Base-by-base conservation (phyloP, 2,329 filamentous ascomycete genomes). In the Thielaviopsis populi region DNA sequence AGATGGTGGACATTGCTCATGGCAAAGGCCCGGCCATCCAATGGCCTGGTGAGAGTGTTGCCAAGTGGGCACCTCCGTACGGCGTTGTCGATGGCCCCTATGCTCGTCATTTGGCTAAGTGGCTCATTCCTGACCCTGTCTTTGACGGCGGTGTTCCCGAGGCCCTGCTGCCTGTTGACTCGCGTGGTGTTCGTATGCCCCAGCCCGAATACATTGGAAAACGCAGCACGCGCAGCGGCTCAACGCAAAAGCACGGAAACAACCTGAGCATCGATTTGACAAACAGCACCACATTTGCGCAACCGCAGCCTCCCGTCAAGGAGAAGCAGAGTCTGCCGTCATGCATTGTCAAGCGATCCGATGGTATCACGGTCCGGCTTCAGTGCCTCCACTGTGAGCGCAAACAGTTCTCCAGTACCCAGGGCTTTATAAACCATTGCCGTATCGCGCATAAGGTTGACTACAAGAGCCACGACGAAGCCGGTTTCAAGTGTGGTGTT, bases 341-440 rank as follows among this genome's bases (percentile, higher is more conserved):
- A 65, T 89, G 91, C 73, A 80, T 94, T 68, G 80, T 96, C 72
- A 91, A 90, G 75, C 87, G 91, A 69, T 86, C 87, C 63, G 91
- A 97, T 74, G 89, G 89, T 64, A 81, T 89, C 71, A 85, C 86
- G 68, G 92, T 97, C 68, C 95, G 95, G 75, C 81, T 97, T 59
- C 87, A 95, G 67, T 99, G 94, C 77, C 75, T 88, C 66, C 88
- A 94, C 73, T 97, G 94, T 74, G 81, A 90, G 60, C 83, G 92
- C 68, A 89, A 90, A 72, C 89, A 96, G 73, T 97, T 97, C 71
- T 91, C 88, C 64, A 97, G 91, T 76, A 95, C 91, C 0, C 94
- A 97, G 74, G 94, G 94, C n/a, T 97, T 97, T 75, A 94, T 99
- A 76, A 99, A 99, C 72, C 94, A 99, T 72, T 97, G 92, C 73